A percentile compares a stretch with the other conserved stretches of the same genome.
phyloP scores from a whole-genome alignment of 1,284 basidiomycete species.

The Tilletia setariae region DNA sequence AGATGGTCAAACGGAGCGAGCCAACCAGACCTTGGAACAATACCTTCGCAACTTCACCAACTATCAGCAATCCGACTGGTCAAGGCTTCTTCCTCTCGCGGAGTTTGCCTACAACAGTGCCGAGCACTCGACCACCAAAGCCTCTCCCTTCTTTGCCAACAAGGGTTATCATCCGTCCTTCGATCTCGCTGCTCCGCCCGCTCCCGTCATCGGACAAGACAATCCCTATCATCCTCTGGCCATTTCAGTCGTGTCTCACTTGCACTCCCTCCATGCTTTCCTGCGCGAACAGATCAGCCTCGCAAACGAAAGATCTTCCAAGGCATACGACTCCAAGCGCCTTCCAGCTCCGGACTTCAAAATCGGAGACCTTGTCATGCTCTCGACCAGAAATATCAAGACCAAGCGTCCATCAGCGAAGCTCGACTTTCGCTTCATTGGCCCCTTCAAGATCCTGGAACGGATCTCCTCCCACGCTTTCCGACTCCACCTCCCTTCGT shows the following conservation, averaged over 20 bases:
- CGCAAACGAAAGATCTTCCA: neutral
- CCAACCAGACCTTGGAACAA: no score
- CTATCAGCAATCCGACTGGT: slow-evolving; percentile 28
- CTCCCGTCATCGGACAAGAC: neutral
- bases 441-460: slow-evolving; percentile 16
- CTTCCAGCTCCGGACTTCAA: no score
- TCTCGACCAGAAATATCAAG: neutral
- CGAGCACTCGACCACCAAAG: slow-evolving; percentile 2
- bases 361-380: no score
- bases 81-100: slow-evolving; percentile 13
- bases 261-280: neutral
- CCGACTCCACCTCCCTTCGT: slow-evolving; percentile 4
- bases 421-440: slow-evolving; percentile 17
- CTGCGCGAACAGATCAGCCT: neutral
- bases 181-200: neutral
- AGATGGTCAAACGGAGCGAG: no score
- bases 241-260: neutral
- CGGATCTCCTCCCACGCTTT: neutral
- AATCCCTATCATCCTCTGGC: slow-evolving; percentile 8
- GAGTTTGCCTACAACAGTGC: slow-evolving; percentile 20
- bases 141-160: slow-evolving; percentile 14
- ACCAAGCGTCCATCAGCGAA: neutral
- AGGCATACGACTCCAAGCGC: no score
- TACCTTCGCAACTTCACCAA: no score
- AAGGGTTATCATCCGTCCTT: slow-evolving; percentile 11